Evolutionary conservation across 257 asterid species (phyloP), one percentile per base, ranked within the genome.

Genomic region (Solanum appendiculatum): DNA sequence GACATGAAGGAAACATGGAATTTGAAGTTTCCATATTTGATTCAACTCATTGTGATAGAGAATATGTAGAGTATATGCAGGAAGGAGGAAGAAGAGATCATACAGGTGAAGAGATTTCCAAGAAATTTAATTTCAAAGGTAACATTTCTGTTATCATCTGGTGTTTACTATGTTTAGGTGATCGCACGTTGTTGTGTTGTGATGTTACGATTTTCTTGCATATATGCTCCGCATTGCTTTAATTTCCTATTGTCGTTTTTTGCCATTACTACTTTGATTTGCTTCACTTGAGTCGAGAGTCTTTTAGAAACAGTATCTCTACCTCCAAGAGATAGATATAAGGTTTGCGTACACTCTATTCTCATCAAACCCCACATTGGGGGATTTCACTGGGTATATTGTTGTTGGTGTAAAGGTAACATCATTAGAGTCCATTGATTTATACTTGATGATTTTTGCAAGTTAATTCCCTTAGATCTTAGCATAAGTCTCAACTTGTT

Each of bases 1-100:
- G 72, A 46, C 82, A 88, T 73, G 86, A 88, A 88, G 87, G 89
- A 20, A 23, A 88, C 3, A 88, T 40, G 87, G 82, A 73, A 60
- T 88, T 88, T 60, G 86, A 88, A 3, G 83, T 85, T 1, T 16
- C 11, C 4, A n/a, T 88, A 2, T 85, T 84, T 64, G 86, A 75
- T n/a, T 64, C 85, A 16, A 88, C 72, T 68, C 48, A 29, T 1
- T 82, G 86, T 77, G 44, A 46, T 9, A 77, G 44, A 77, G 66
- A 60, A 58, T 10, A 72, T 77, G 42, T 18, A 7, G 31, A 54
- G 69, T 15, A 29, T 64, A 18, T 39, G 58, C 36, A 40, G 11
- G 51, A 86, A 3, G 33, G 6, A 27, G 39, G 39, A 2, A 29
- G 2, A n/a, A 5, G 12, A 25, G 63, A 54, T 54, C 63, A 54